Conservation (phyloP, 306 rosid genomes). For the Casuarina equisetifolia region DNA sequence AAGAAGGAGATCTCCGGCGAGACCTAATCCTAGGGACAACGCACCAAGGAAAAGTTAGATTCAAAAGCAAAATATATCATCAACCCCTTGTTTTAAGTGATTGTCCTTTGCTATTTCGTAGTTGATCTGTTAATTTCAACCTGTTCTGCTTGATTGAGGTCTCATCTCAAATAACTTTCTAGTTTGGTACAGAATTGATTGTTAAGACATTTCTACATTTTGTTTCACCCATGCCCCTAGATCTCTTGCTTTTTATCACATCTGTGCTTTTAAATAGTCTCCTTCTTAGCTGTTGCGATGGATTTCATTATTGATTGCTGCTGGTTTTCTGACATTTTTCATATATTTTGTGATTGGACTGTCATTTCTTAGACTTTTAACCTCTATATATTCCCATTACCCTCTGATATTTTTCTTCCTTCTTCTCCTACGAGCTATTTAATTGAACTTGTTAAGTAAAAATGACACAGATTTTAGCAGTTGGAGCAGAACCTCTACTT, state of each 20-base stretch:
- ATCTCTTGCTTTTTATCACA: too few species aligned
- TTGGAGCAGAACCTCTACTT: slow-evolving; percentile 84
- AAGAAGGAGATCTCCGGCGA: too few species aligned
- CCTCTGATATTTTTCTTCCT: not conserved
- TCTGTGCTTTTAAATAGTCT: too few species aligned
- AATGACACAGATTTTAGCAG: slow-evolving; percentile 61
- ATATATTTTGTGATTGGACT: not conserved
- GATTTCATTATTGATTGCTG: not conserved
- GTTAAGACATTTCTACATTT: too few species aligned
- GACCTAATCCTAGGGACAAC: too few species aligned
- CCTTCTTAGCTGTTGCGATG: not conserved
- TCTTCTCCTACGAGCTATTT: not conserved
- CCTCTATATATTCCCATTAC: not conserved
- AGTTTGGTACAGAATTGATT: too few species aligned
- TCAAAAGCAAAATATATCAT: too few species aligned
- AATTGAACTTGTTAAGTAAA: slow-evolving; percentile 1
- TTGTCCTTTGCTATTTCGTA: not conserved
- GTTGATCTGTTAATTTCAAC: not conserved
- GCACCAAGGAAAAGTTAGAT: too few species aligned
- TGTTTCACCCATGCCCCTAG: too few species aligned
- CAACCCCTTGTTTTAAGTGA: not conserved
- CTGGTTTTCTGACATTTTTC: not conserved
- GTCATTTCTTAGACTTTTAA: not conserved
- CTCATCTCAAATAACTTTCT: too few species aligned
- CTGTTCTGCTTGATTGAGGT: too few species aligned